Evolutionary conservation across 1,284 basidiomycete species (phyloP), one percentile per base, ranked within the genome.

Genomic region (Phellopilus nigrolimitatus): DNA sequence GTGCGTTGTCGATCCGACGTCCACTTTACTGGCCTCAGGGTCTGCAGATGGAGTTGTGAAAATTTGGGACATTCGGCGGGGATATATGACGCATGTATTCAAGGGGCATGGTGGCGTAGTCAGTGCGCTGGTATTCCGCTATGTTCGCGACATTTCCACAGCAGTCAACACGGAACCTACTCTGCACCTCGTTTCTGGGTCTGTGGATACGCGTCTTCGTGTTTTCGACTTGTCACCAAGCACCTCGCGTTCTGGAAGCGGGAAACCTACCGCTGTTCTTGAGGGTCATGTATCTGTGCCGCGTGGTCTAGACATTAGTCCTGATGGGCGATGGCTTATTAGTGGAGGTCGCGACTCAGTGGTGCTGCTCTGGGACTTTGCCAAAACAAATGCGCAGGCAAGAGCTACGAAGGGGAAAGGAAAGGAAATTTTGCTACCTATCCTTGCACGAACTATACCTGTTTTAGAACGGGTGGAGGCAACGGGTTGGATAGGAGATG

Each of bases 61-160:
- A 73, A 90, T 99, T 7, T 99, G 94, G 93, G 89, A 98, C 65
- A 80, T 95, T 40, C 71, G 76, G 2, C 83, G 84, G 15, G 95
- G 93, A 7, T 95, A 87, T 66, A 82, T 91, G 36, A 99, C 97
- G 0, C 97, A 99, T 67, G 78, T 94, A 10, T 95, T 97, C 75
- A 89, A 90, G 62, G 95, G 95, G 8, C 97, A 98, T 63, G 97
- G 95, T 5, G 95, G 97, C 13, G 90, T 97, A 47, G 88, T 98
- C 60, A 92, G 89, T 56, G 90, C 97, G 7, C 73, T 97, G 47
- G 73, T 79, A 39, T 97, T 95, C 70, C 85, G 86, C 64, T 88
- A 80, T 63, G 79, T 84, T 49, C 73, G 73, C 55, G 71, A 83
- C 56, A 69, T 72, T 6, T 76, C 78, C 2, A 71, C 74, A 10